Percentiles rank a stretch among this genome's conserved stretches.
Conservation (phyloP, 441 rosid species). For the Biscutella auriculata region DNA sequence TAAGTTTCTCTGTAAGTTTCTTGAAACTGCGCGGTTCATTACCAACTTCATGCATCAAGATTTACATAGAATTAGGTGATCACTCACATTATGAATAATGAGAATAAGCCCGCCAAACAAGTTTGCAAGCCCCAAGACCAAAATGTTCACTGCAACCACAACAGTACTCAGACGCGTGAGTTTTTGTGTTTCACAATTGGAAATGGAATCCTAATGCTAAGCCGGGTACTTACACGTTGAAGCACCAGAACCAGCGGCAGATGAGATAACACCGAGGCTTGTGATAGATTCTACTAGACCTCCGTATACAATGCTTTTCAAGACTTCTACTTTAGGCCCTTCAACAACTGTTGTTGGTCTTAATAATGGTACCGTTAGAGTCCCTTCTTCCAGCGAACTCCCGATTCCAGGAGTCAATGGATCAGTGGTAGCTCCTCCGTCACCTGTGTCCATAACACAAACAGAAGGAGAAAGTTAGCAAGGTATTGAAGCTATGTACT, state of each 20-base stretch:
- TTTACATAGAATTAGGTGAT: background rate
- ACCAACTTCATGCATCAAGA: background rate
- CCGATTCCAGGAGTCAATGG: background rate
- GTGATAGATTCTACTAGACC: slow-evolving; percentile 76
- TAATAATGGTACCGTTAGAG: slow-evolving; percentile 6
- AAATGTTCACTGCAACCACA: slow-evolving; percentile 57
- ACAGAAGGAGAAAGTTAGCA: background rate
- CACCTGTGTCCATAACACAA: slow-evolving; percentile 2
- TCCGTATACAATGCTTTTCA: slow-evolving; percentile 84
- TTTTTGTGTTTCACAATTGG: background rate
- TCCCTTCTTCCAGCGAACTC: slow-evolving; percentile 9
- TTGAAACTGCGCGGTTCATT: background rate
- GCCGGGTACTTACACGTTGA: slow-evolving; percentile 41
- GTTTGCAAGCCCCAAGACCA: slow-evolving; percentile 78
- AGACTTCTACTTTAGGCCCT: slow-evolving; percentile 36
- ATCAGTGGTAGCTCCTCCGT: background rate
- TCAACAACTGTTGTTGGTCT: slow-evolving; percentile 16
- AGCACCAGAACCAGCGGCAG: slow-evolving; percentile 86
- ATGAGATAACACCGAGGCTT: slow-evolving; percentile 70
- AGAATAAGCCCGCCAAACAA: slow-evolving; percentile 64
- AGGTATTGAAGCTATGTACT: background rate
- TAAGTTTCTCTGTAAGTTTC: slow-evolving; percentile 2
- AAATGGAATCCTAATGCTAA: background rate
- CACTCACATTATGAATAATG: slow-evolving; percentile 55
- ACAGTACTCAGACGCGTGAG: background rate